Base-by-base conservation (phyloP, 2,329 filamentous ascomycete species). In the Aspergillus carbonarius region DNA sequence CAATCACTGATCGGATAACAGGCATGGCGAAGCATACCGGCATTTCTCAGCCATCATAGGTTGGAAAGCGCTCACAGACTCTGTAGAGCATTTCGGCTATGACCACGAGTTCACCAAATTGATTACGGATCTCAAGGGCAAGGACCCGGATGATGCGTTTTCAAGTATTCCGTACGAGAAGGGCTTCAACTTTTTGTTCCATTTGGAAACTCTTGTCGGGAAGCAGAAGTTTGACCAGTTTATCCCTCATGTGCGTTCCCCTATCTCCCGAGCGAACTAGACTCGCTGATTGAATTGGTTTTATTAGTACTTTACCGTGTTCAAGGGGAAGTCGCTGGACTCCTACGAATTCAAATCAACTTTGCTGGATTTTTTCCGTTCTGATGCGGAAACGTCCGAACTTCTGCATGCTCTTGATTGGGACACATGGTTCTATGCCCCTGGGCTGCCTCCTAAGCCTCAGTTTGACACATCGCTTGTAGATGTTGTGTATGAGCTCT, bases 31-130 rank as follows among this genome's bases (percentile, higher is more conserved):
- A 63, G 79, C 90, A 4, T 88, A 96, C 72, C 91, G 95, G 62
- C 90, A 97, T 77, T 98, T 99, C 75, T 96, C 91, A 8, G 88
- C 93, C 63, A 96, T 98, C 64, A 96, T 97, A 64, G 95, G 95
- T 60, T 98, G 93, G 93, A 95, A 96, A 72, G 85, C 88, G 2
- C 85, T 96, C 17, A 84, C 89, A 76, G 92, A 96, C 69, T 86
- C 91, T 5, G 86, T 98, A 35, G 82, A 88, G 34, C 83, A 87
- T 39, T 95, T 88, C 68, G 93, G 93, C 39, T 81, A 86, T 53
- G 89, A 96, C 64, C 92, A 96, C 72, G 89, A 93, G 67, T 98
- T 95, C 78, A 99, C 95, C 7, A 96, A 96, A 74, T 83, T 99
- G 55, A 87, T 96, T 65, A 85, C 93, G 60, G 88, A 91, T 72